A percentile compares a stretch with the other conserved stretches of the same genome.
Conservation (phyloP, 306 rosid genomes). For the Acacia confusa region DNA sequence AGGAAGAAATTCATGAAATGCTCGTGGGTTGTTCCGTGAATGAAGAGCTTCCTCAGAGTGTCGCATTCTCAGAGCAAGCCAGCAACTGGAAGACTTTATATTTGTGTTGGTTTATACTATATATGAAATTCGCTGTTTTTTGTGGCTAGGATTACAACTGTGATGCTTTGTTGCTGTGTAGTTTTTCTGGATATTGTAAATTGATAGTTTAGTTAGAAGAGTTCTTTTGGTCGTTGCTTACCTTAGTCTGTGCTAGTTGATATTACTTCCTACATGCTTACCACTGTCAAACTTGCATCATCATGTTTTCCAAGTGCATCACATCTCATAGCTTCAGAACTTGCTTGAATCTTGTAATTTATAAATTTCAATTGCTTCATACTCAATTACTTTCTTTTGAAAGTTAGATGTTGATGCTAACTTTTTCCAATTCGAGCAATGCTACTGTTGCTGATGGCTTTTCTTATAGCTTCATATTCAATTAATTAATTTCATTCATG, state of each 20-base stretch:
- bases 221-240: background rate
- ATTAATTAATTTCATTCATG: no score
- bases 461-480: no score
- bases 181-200: background rate
- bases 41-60: no score
- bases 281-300: background rate
- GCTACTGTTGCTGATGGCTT: conserved; percentile 88
- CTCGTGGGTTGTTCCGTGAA: no score
- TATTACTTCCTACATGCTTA: background rate
- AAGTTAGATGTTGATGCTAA: conserved; percentile 19
- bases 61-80: no score
- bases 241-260: background rate
- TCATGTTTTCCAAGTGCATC: background rate
- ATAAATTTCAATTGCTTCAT: background rate
- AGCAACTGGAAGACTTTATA: no score
- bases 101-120: background rate
- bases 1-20: no score
- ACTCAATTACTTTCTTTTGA: background rate
- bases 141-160: background rate
- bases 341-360: conserved; percentile 25
- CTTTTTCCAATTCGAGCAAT: conserved; percentile 54
- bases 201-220: background rate
- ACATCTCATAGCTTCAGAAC: background rate
- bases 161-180: background rate
- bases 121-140: background rate